Evolutionary conservation across 257 asterid genomes (phyloP).

Genomic region (Cruciata laevipes): DNA sequence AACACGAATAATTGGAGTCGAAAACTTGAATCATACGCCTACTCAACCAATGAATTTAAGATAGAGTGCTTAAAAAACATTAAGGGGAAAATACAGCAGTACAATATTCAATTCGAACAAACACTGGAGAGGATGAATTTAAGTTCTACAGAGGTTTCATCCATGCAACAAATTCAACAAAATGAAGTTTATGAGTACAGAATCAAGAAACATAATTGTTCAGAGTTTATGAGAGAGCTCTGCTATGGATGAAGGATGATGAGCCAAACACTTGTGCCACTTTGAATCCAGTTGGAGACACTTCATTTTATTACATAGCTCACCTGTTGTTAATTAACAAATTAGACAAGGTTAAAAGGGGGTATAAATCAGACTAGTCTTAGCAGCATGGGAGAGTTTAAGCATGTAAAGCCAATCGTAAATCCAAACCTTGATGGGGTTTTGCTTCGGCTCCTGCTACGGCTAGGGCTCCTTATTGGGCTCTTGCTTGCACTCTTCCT

Average conservation of each 20-base stretch:
- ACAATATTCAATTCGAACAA: background rate
- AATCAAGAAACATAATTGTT: background rate
- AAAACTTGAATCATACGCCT: no score
- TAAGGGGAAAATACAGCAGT: background rate
- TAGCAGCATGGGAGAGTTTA: background rate
- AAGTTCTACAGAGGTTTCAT: background rate
- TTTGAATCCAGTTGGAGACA: background rate
- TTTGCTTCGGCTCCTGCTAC: conserved; percentile 63
- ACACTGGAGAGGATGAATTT: no score
- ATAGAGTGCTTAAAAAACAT: background rate
- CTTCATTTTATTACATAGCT: conserved; percentile 5
- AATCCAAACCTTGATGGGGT: conserved; percentile 55
- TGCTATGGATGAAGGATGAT: background rate
- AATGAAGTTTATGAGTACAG: background rate
- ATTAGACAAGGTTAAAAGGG: background rate
- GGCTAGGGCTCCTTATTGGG: conserved; percentile 37
- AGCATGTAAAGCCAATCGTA: background rate
- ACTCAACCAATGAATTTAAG: no score
- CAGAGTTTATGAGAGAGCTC: background rate
- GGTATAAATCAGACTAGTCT: background rate
- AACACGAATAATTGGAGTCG: background rate
- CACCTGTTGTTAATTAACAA: conserved; percentile 12
- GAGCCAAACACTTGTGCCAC: background rate
- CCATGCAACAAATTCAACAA: no score
- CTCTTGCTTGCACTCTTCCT: conserved; percentile 41